Conservation (phyloP, 2,329 filamentous ascomycete species). For the Pseudovirgaria hyperparasitica region DNA sequence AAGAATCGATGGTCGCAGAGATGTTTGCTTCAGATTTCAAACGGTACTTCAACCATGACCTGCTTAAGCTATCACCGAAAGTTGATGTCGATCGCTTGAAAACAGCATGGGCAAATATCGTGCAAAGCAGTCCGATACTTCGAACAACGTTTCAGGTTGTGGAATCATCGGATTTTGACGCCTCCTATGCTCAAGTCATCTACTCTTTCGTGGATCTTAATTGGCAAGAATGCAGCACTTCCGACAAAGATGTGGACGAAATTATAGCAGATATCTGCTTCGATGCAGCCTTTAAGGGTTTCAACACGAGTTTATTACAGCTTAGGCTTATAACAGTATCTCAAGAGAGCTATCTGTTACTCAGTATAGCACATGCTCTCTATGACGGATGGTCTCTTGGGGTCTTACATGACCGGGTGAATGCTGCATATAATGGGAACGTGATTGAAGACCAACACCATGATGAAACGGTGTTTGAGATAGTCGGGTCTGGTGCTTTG, state of each 20-base stretch:
- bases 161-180: slow-evolving; percentile 43
- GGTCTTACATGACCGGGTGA: slow-evolving; percentile 59
- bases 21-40: slow-evolving; percentile 64
- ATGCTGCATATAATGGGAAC: slow-evolving; percentile 51
- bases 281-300: slow-evolving; percentile 13
- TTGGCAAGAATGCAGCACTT: slow-evolving; percentile 17
- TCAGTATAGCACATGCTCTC: slow-evolving; percentile 75
- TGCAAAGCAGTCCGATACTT: slow-evolving; percentile 54
- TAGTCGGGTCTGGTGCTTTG: slow-evolving; percentile 39
- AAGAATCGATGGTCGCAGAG: slow-evolving; percentile 75
- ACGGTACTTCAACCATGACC: slow-evolving; percentile 77
- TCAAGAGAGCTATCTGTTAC: slow-evolving; percentile 30
- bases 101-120: slow-evolving; percentile 48
- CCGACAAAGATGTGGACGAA: slow-evolving; percentile 12
- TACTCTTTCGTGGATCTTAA: slow-evolving; percentile 19
- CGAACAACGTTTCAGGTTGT: slow-evolving; percentile 61
- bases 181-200: slow-evolving; percentile 45
- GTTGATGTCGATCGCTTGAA: slow-evolving; percentile 46
- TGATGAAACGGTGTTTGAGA: slow-evolving; percentile 41
- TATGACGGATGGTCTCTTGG: slow-evolving; percentile 82
- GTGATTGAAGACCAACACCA: slow-evolving; percentile 35
- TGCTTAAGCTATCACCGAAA: slow-evolving; percentile 46
- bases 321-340: slow-evolving; percentile 26
- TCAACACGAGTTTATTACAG: slow-evolving; percentile 14
- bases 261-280: slow-evolving; percentile 21